Evolutionary conservation across 1,284 basidiomycete species (phyloP), one percentile per base, ranked within the genome.

Genomic region (Trametes versicolor): DNA sequence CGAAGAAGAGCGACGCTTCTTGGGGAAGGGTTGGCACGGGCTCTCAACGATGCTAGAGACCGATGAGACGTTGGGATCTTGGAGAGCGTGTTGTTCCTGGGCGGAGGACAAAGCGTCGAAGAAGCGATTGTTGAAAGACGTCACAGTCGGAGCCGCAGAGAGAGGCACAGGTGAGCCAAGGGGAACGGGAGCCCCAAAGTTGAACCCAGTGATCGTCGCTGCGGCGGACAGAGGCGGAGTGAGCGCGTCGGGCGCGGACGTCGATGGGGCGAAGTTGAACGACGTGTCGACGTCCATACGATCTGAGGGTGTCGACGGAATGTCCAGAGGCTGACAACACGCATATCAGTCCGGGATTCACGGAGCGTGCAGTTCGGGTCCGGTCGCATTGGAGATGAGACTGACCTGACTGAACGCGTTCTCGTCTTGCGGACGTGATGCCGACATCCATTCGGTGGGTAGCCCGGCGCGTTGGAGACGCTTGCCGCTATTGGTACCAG

Each of bases 251-350:
- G 74, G 72, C 17, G 70, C 70, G 3, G 75, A 72, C 5, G 72
- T 66, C 39, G 72, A 68, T 5, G 66, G 69, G 15, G 69, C 64
- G 50, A 64, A 67, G 60, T 64, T 67, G 68, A 72, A 82, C 21
- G 83, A 84, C 41, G 82, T 82, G 74, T 93, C 92, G 45, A 93
- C 82, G 69, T 93, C 91, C 92, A 93, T 93, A 23, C 87, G 87
- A 75, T 93, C 91, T 32, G 73, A 66, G 45, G 72, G 72, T 19
- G 74, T 74, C 32, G 74, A 70, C 12, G 72, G 72, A n/a, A 70
- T 70, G 54, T 74, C 66, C 50, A 71, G 64, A 15, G 71, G 70
- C 72, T 74, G 68, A 63, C 64, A 51, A 59, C 29, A 34, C 48
- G 25, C 27, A 65, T 41, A 67, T 76, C 59, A 75, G 71, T 60